Percentiles rank a stretch among this genome's conserved stretches.
These are phyloP conservation scores for Gossypium anomalum DNA, from an alignment of 345 rosid genomes.

Conservation along the genomic window DNA sequence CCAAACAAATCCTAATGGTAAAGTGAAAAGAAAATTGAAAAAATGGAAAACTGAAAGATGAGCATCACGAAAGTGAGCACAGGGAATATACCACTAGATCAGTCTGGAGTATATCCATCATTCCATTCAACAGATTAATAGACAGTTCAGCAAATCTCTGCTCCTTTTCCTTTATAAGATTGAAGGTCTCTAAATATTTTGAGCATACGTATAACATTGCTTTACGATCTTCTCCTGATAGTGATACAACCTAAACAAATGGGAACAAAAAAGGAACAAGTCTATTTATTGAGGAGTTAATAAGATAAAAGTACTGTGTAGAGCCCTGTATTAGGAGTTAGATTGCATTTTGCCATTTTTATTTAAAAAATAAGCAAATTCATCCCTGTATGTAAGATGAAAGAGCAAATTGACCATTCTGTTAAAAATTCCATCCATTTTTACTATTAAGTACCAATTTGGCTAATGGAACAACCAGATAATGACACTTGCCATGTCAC, in stretches of 20 bases:
- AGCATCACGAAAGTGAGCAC: neutral
- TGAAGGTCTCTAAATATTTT: conserved; percentile 80
- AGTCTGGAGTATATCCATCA: conserved; percentile 66
- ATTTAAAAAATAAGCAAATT: too few relatives aligned
- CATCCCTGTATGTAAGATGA: too few relatives aligned
- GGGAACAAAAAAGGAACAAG: neutral
- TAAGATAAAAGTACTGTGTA: neutral
- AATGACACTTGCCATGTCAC: too few relatives aligned
- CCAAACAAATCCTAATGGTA: too few relatives aligned
- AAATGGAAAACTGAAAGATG: neutral
- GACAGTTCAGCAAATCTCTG: conserved; percentile 56
- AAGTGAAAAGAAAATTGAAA: too few relatives aligned
- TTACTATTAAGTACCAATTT: too few relatives aligned
- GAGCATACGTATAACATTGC: conserved; percentile 75
- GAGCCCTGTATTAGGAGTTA: too few relatives aligned
- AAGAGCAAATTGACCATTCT: too few relatives aligned
- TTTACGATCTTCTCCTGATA: conserved; percentile 55
- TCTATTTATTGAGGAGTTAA: conserved; percentile 13
- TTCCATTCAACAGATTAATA: conserved; percentile 71
- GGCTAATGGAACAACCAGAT: too few relatives aligned
- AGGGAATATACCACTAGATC: conserved; percentile 51
- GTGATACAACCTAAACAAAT: conserved; percentile 48
- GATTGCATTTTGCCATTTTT: too few relatives aligned
- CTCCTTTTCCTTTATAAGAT: conserved; percentile 79
- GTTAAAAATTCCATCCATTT: too few relatives aligned